Conservation (phyloP, 139 green algal genomes). For the Chlorella sp. region DNA sequence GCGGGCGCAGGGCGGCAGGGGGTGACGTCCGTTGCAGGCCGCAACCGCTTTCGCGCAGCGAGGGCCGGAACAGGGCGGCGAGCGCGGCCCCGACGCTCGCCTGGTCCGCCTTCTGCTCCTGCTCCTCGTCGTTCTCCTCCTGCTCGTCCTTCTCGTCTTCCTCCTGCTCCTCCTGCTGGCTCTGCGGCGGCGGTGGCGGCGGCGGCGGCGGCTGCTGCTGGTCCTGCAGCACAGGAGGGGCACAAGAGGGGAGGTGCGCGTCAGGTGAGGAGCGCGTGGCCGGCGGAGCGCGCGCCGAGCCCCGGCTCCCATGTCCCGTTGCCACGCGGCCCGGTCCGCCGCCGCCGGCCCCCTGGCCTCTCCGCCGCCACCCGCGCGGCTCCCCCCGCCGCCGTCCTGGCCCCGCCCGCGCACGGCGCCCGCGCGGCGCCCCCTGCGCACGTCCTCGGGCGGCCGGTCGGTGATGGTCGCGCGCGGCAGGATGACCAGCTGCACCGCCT, state of each 20-base stretch:
- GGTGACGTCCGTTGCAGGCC: no score
- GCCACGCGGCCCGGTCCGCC: background rate
- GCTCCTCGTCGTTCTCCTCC: slow-evolving; percentile 52
- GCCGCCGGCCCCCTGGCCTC: background rate
- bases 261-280: no score
- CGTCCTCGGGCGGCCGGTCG: slow-evolving; percentile 28
- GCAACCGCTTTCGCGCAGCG: no score
- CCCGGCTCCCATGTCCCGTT: background rate
- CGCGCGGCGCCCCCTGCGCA: slow-evolving; percentile 43
- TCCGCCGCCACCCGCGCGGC: no score
- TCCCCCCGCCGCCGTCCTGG: background rate
- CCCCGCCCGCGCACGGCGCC: background rate
- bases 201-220: slow-evolving; percentile 28
- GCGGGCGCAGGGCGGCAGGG: no score
- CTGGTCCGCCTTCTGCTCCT: slow-evolving; percentile 57
- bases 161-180: slow-evolving; percentile 28
- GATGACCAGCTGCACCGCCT: slow-evolving; percentile 97
- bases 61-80: no score
- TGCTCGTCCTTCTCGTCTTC: slow-evolving; percentile 30
- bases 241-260: background rate
- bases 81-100: no score
- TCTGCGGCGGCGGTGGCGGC: slow-evolving; percentile 22
- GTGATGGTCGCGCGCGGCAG: slow-evolving; percentile 28
- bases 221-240: slow-evolving; percentile 49
- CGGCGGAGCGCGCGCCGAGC: no score